These are phyloP conservation scores for Colletotrichum eremochloae DNA, from an alignment of 2,329 filamentous ascomycete species.

Conservation along the genomic window DNA sequence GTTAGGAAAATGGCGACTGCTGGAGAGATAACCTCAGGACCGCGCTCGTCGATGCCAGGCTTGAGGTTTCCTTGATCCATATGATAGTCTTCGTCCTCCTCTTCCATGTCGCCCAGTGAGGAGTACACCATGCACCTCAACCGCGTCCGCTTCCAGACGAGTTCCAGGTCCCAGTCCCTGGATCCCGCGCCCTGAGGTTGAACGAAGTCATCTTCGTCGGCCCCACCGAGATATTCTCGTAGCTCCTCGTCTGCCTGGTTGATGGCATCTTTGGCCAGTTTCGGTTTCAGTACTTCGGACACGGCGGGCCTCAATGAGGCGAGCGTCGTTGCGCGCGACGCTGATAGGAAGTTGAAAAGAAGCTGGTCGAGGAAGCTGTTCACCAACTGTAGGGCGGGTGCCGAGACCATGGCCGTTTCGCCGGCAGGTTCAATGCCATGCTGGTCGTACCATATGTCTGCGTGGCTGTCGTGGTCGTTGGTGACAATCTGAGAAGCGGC, in stretches of 20 bases:
- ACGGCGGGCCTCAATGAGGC: conserved; percentile 84
- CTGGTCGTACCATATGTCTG: conserved; percentile 77
- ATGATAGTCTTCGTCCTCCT: conserved; percentile 94
- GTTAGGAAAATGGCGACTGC: conserved; percentile 96
- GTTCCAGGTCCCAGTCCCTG: conserved; percentile 87
- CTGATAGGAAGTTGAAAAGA: conserved; percentile 88
- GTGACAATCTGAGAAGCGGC: conserved; percentile 94
- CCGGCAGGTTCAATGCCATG: conserved; percentile 74
- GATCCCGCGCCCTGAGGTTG: conserved; percentile 66
- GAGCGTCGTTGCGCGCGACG: conserved; percentile 83
- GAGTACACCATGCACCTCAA: conserved; percentile 99
- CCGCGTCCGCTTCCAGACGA: conserved; percentile 93
- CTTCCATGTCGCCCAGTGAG: conserved; percentile 94
- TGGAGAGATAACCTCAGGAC: conserved; percentile 82
- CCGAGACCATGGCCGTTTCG: conserved; percentile 80
- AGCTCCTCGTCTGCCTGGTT: conserved; percentile 88
- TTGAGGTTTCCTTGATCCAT: conserved; percentile 84
- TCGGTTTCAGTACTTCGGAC: conserved; percentile 87
- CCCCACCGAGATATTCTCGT: conserved; percentile 85
- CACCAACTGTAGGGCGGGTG: conserved; percentile 79
- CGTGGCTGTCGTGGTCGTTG: conserved; percentile 84
- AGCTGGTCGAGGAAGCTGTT: conserved; percentile 96
- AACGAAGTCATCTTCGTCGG: conserved; percentile 78
- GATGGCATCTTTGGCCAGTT: conserved; percentile 87
- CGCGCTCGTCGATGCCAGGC: conserved; percentile 66